Evolutionary conservation across 805 yeast species (phyloP).

Genomic region (Sungouiella thailandica): DNA sequence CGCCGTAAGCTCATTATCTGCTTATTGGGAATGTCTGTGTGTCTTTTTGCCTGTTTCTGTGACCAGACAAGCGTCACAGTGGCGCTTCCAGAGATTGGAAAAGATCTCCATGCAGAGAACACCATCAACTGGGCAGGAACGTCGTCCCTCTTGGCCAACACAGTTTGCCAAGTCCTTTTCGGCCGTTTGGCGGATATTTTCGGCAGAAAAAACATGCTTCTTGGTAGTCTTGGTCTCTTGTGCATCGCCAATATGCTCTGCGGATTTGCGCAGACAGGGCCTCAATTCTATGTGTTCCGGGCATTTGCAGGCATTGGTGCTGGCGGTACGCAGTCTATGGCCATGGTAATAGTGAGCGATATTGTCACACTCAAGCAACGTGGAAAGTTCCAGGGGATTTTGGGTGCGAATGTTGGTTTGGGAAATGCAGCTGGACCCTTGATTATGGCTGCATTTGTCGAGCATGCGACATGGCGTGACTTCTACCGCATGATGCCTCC

Average conservation of each 20-base stretch:
- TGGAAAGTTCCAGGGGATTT: conserved; percentile 50
- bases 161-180: conserved; percentile 70
- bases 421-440: conserved; percentile 57
- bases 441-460: conserved; percentile 46
- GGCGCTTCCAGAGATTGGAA: conserved; percentile 45
- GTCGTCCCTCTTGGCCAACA: conserved; percentile 59
- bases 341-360: conserved; percentile 52
- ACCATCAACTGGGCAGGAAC: conserved; percentile 71
- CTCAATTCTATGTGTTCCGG: conserved; percentile 44
- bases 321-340: conserved; percentile 49
- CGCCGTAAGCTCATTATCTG: conserved; percentile 32
- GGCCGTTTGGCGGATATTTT: conserved; percentile 67
- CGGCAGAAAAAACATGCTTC: conserved; percentile 46
- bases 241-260: conserved; percentile 39
- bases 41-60: conserved; percentile 38
- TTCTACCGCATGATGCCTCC: conserved; percentile 49
- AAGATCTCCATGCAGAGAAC: conserved; percentile 40
- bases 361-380: conserved; percentile 50
- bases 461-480: conserved; percentile 46
- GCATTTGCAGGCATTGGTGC: conserved; percentile 58
- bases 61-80: conserved; percentile 49
- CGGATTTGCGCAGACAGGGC: conserved; percentile 40
- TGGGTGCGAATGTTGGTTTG: conserved; percentile 46
- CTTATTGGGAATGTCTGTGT: conserved; percentile 33
- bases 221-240: conserved; percentile 41